Base-by-base conservation (phyloP, 306 rosid genomes). In the Prunus kanzakura region DNA sequence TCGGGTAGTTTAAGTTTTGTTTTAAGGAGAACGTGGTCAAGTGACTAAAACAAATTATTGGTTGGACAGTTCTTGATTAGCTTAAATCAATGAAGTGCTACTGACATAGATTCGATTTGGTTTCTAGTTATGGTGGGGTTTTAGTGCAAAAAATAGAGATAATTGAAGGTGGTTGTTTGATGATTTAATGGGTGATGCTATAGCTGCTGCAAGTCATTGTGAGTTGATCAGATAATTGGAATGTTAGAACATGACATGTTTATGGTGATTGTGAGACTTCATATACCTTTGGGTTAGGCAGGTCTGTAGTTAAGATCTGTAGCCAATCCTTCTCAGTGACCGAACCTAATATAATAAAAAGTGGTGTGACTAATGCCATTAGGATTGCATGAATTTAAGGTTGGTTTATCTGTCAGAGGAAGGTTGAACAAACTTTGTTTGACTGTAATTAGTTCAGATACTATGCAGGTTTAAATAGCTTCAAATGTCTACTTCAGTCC, bases 11-110 rank as follows among this genome's bases (percentile, higher is more conserved):
- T 47, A 52, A 14, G 4, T 76, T 43, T 32, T 13, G 66, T 74
- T 27, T 20, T 56, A n/a, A 38, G 57, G 50, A 43, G 60, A 64
- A 45, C 18, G n/a, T 57, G 18, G n/a, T 58, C 70, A 51, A 16
- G 13, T 67, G 64, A n/a, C 58, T 58, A 65, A 58, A 47, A 25
- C 38, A 67, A 57, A 58, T n/a, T 63, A 73, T 67, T 19, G 41
- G 56, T 11, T 72, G 56, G 13, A 3, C 43, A 12, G 56, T 46
- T 65, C 25, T 74, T 56, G 60, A 62, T 62, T 46, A 35, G 30
- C 3, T 3, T 1, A 45, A 78, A n/a, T 32, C 54, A 46, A 11
- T 54, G 50, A 61, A 54, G 73, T 11, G 67, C 8, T 65, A 45
- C 11, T 43, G 49, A n/a, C 20, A 32, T 67, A 3, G 51, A 20